A percentile compares a stretch with the other conserved stretches of the same genome.
phyloP scores from a whole-genome alignment of 805 yeast species.

The Candida sanyiensis region DNA sequence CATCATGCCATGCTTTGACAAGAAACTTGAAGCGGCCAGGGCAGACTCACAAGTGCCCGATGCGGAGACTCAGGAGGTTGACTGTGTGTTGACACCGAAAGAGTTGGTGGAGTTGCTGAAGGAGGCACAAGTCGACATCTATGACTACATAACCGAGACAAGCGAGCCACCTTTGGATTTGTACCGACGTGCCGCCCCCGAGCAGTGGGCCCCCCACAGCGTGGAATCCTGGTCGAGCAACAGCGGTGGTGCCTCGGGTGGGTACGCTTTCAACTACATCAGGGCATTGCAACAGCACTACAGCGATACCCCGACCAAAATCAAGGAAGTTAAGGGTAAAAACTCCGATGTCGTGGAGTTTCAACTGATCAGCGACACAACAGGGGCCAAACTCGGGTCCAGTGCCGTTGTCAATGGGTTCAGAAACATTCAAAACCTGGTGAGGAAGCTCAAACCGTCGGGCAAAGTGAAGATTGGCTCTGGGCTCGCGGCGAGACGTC shows the following conservation, averaged over 20 bases:
- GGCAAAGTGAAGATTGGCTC: constrained; percentile 24
- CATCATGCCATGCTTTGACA: constrained; percentile 96
- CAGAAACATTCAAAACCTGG: constrained; percentile 89
- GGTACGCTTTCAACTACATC: constrained; percentile 73
- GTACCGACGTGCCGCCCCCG: constrained; percentile 43
- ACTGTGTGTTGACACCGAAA: constrained; percentile 89
- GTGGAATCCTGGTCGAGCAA: constrained; percentile 65
- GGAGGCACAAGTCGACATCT: constrained; percentile 41
- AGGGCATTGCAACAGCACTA: constrained; percentile 29
- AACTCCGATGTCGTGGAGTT: constrained; percentile 69
- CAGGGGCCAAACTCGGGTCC: constrained; percentile 40
- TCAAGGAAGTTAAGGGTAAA: constrained; percentile 52
- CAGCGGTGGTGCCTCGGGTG: constrained; percentile 83
- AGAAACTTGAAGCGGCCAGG: constrained; percentile 90
- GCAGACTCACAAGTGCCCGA: constrained; percentile 42
- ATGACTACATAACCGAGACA: constrained; percentile 20
- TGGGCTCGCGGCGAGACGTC: constrained; percentile 24
- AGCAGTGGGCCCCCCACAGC: constrained; percentile 55
- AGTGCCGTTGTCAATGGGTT: constrained; percentile 83
- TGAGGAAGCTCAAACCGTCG: constrained; percentile 53
- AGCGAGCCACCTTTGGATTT: constrained; percentile 19
- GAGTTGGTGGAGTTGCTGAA: constrained; percentile 72
- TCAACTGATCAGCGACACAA: constrained; percentile 39
- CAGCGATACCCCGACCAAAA: constrained; percentile 18
- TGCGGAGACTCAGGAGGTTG: constrained; percentile 55